Conservation (phyloP, 208 protist genomes). For the Wallacemonas collosoma region DNA sequence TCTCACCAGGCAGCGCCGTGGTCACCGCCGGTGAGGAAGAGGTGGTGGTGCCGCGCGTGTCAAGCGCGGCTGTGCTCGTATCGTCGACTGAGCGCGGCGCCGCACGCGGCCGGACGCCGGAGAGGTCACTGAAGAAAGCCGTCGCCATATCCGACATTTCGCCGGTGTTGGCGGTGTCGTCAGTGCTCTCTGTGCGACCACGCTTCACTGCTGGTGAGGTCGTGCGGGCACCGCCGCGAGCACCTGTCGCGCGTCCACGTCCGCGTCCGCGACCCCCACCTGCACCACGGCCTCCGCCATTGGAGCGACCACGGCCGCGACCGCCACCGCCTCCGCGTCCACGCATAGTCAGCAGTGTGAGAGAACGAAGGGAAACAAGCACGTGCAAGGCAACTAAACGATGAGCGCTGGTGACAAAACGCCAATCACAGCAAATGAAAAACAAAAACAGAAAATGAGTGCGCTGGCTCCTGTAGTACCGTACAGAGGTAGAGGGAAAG, state of each 20-base stretch:
- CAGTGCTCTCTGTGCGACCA: not conserved
- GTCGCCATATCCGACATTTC: conserved; percentile 45
- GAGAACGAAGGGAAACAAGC: not conserved
- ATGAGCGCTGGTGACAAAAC: too few relatives aligned
- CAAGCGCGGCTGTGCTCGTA: not conserved
- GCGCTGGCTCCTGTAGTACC: too few relatives aligned
- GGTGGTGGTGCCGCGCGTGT: not conserved
- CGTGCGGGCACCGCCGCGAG: conserved; percentile 10
- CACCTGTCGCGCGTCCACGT: conserved; percentile 1
- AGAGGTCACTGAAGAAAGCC: conserved; percentile 67
- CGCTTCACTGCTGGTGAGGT: conserved; percentile 1
- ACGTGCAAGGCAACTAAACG: not conserved
- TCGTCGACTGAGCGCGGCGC: not conserved
- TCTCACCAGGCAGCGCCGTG: conserved; percentile 23
- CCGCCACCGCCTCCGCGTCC: conserved; percentile 15
- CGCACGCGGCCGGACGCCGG: conserved; percentile 29
- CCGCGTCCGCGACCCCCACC: conserved; percentile 8
- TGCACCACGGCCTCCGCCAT: conserved; percentile 8
- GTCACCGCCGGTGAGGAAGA: not conserved
- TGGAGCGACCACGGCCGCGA: not conserved
- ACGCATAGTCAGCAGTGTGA: not conserved
- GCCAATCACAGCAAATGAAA: too few relatives aligned
- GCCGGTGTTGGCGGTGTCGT: conserved; percentile 2
- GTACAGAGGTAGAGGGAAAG: not conserved
- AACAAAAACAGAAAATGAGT: too few relatives aligned